Evolutionary conservation across 164 flowering plant genomes (phyloP).

Genomic region (Berberis vulgaris): DNA sequence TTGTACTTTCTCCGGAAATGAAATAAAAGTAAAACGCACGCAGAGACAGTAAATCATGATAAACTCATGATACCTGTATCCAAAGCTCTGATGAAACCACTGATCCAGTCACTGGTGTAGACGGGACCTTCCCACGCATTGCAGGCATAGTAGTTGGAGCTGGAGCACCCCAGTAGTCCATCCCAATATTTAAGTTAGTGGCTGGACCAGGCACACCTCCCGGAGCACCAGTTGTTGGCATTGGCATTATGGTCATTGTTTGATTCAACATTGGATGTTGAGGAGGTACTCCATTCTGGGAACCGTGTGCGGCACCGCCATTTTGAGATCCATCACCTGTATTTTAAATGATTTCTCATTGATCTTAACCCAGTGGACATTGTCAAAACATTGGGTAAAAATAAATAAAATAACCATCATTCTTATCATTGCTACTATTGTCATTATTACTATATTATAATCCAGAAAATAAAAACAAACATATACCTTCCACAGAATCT

Average conservation of each 20-base stretch:
- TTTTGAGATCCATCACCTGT: conserved; percentile 67
- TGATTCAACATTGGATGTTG: conserved; percentile 44
- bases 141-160: conserved; percentile 48
- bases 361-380: not conserved
- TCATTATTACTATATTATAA: not conserved
- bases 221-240: conserved; percentile 43
- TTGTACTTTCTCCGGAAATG: no score
- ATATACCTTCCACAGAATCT: conserved; percentile 57
- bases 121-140: conserved; percentile 56
- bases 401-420: not conserved
- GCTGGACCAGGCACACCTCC: conserved; percentile 74
- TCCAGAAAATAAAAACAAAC: not conserved
- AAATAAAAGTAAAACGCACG: no score
- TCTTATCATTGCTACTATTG: not conserved
- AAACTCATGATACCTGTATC: conserved; percentile 45
- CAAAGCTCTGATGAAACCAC: conserved; percentile 59
- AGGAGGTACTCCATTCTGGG: conserved; percentile 35
- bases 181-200: conserved; percentile 89
- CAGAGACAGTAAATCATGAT: no score
- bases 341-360: conserved; percentile 8
- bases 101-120: conserved; percentile 54
- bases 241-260: conserved; percentile 43
- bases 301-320: conserved; percentile 34
- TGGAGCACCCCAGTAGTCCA: conserved; percentile 91
- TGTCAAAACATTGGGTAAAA: not conserved